Evolutionary conservation across 257 asterid genomes (phyloP).

Genomic region (Cordia subcordata): DNA sequence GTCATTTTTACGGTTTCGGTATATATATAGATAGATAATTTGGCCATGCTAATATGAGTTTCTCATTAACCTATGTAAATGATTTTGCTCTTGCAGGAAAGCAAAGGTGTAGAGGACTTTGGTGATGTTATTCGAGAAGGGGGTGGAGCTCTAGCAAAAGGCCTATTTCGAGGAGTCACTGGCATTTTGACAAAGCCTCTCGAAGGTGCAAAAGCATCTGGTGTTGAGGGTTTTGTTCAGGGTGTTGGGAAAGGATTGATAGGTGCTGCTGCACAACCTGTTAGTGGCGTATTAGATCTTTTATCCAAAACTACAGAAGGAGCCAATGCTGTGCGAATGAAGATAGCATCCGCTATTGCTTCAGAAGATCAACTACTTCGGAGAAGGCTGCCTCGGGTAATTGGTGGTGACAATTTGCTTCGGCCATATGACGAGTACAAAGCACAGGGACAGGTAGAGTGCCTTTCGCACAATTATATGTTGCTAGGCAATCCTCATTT

Average conservation of each 20-base stretch:
- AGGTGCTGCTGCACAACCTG: slow-evolving; percentile 99
- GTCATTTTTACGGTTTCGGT: no score
- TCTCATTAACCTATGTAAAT: background rate
- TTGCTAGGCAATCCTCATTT: background rate
- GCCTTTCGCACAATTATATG: background rate
- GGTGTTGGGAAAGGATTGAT: slow-evolving; percentile 97
- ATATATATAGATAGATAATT: no score
- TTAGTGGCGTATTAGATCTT: slow-evolving; percentile 94
- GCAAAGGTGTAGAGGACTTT: slow-evolving; percentile 93
- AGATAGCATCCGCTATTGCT: slow-evolving; percentile 91
- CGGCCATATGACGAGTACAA: slow-evolving; percentile 86
- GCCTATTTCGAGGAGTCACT: slow-evolving; percentile 91
- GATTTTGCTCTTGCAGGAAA: slow-evolving; percentile 43
- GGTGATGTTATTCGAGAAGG: slow-evolving; percentile 99
- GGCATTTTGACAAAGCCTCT: slow-evolving; percentile 98
- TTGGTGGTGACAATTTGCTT: slow-evolving; percentile 90
- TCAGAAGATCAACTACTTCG: slow-evolving; percentile 97
- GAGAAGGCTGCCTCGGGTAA: slow-evolving; percentile 89
- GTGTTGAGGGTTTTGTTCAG: slow-evolving; percentile 99
- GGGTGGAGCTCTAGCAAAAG: slow-evolving; percentile 98
- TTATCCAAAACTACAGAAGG: slow-evolving; percentile 98
- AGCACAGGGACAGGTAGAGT: slow-evolving; percentile 91
- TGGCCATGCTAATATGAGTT: background rate
- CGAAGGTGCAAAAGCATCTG: slow-evolving; percentile 99
- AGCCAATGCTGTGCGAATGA: slow-evolving; percentile 98